Percentiles rank a stretch among this genome's conserved stretches.
Conservation (phyloP, 805 yeast genomes). For the Brettanomyces custersianus region DNA sequence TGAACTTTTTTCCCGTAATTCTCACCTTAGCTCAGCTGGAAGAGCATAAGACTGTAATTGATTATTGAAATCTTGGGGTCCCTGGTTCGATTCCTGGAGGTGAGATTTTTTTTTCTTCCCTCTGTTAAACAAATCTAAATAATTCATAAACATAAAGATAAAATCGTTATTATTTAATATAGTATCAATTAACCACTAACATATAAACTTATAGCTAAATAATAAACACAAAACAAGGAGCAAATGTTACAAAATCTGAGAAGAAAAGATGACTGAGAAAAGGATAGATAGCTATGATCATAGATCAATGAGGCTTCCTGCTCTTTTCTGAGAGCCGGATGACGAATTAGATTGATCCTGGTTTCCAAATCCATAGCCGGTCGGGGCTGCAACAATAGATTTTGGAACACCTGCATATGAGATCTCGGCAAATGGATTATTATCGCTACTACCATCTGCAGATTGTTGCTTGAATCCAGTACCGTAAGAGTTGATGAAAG, state of each 20-base stretch:
- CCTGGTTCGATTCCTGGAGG: slow-evolving; percentile 27
- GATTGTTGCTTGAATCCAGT: slow-evolving; percentile 58
- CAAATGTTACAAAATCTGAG: not conserved
- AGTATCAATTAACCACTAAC: no score
- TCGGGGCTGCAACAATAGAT: slow-evolving; percentile 70
- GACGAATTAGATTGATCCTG: slow-evolving; percentile 39
- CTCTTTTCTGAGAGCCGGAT: slow-evolving; percentile 20
- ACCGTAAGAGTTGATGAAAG: slow-evolving; percentile 81
- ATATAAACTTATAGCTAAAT: no score
- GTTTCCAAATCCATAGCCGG: slow-evolving; percentile 94
- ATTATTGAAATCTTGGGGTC: slow-evolving; percentile 21
- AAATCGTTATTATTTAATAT: not conserved
- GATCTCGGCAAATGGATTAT: slow-evolving; percentile 54
- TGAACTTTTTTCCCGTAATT: not conserved
- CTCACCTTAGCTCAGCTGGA: slow-evolving; percentile 17
- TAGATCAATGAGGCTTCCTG: slow-evolving; percentile 25
- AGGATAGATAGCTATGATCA: slow-evolving; percentile 6
- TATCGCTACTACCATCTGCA: slow-evolving; percentile 29
- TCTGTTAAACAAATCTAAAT: not conserved
- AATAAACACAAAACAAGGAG: not conserved
- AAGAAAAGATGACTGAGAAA: not conserved
- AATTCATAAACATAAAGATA: not conserved
- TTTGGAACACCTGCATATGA: slow-evolving; percentile 71
- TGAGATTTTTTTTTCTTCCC: slow-evolving; percentile 9
- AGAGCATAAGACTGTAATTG: slow-evolving; percentile 22